These are phyloP conservation scores for Pugionium dolabratum DNA, from an alignment of 345 rosid species.

Conservation along the genomic window DNA sequence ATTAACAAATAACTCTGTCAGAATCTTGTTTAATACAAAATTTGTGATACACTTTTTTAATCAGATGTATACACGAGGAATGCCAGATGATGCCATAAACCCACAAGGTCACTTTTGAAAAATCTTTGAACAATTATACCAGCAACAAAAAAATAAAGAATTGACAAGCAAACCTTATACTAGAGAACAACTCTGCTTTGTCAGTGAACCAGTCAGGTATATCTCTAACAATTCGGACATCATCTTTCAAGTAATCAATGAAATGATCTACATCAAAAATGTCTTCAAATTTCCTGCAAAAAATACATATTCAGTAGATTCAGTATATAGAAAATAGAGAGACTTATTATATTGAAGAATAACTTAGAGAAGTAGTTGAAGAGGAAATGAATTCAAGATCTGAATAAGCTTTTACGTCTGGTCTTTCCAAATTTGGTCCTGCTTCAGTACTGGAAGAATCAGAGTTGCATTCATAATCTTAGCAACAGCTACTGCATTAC, in stretches of 20 bases:
- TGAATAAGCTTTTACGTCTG: slow-evolving; percentile 67
- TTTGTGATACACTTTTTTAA: not conserved
- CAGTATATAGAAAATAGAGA: not conserved
- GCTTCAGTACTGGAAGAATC: slow-evolving; percentile 96
- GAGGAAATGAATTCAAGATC: slow-evolving; percentile 2
- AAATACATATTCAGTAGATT: slow-evolving; percentile 1
- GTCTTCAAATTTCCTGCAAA: slow-evolving; percentile 91
- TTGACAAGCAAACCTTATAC: slow-evolving; percentile 67
- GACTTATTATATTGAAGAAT: not conserved
- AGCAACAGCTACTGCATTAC: slow-evolving; percentile 99
- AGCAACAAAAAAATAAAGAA: slow-evolving; percentile 1
- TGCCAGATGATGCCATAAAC: slow-evolving; percentile 2
- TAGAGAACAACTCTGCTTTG: slow-evolving; percentile 84
- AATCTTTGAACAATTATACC: slow-evolving; percentile 8
- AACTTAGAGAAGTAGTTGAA: not conserved
- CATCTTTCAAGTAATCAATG: slow-evolving; percentile 91
- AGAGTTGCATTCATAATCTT: slow-evolving; percentile 98
- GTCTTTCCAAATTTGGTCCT: slow-evolving; percentile 99
- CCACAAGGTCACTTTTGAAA: slow-evolving; percentile 18
- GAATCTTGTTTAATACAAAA: slow-evolving; percentile 11
- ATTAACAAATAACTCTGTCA: slow-evolving; percentile 21
- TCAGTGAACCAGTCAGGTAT: slow-evolving; percentile 98
- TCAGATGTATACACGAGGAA: slow-evolving; percentile 10
- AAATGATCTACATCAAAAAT: slow-evolving; percentile 96
- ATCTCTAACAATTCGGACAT: slow-evolving; percentile 87